Evolutionary conservation across 2,329 filamentous ascomycete genomes (phyloP), one percentile per base, ranked within the genome.

Genomic region (Diplodia mutila): DNA sequence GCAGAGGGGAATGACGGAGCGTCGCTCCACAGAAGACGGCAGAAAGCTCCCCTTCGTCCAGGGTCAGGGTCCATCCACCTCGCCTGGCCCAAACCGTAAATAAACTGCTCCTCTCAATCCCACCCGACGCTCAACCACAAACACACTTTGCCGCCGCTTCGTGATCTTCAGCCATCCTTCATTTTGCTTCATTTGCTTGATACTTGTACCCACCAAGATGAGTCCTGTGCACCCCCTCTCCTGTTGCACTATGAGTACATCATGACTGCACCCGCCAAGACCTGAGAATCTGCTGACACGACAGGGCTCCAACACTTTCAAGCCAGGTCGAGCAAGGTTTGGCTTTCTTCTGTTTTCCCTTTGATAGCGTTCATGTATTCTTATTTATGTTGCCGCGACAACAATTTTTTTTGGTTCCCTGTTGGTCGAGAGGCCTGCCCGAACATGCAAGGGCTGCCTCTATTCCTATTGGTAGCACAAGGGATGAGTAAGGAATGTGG

Each of bases 11-110:
- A 53, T 49, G 48, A 42, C 27, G 46, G 39, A 54, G 27, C 51
- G 27, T n/a, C 34, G 63, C 51, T 66, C 64, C 53, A 66, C 53
- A 66, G 64, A 66, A 66, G 53, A 18, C n/a, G 29, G 48, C 21
- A 42, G 61, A 64, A 64, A 34, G 29, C 48, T 18, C 14, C 8
- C n/a, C 39, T 9, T 9, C 48, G 25, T 23, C 29, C 63, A 46
- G 42, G 59, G n/a, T 14, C 52, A 54, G 29, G 29, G 29, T 32
- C 29, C 7, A n/a, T n/a, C n/a, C n/a, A n/a, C n/a, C n/a, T n/a
- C n/a, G n/a, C n/a, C n/a, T n/a, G n/a, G n/a, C n/a, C n/a, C n/a
- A n/a, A n/a, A n/a, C n/a, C n/a, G n/a, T 34, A 52, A 65, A 65
- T 34, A 42, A 53, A 52, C n/a, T n/a, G n/a, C n/a, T n/a, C 25